A percentile compares a stretch with the other conserved stretches of the same genome.
These are phyloP conservation scores for Spergularia azorica DNA, from an alignment of 179 eudicot genomes.

Conservation along the genomic window DNA sequence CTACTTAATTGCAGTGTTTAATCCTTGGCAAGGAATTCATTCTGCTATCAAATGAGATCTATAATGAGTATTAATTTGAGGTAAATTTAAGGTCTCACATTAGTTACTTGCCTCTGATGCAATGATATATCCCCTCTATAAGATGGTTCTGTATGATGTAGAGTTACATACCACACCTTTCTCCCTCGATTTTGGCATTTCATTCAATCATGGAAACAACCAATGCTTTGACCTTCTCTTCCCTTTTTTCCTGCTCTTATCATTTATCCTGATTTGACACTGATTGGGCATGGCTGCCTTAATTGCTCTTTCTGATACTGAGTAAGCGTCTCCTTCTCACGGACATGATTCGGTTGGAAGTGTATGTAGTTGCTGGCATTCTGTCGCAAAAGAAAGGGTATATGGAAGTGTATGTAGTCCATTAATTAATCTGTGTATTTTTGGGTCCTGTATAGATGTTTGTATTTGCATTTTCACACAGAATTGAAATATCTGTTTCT, in stretches of 20 bases:
- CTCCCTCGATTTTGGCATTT: not conserved
- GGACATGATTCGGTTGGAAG: conserved; percentile 3
- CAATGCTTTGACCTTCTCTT: not conserved
- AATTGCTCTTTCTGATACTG: not conserved
- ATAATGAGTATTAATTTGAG: too few species aligned
- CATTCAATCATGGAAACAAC: not conserved
- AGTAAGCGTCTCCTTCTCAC: conserved; percentile 5
- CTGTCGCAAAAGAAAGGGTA: not conserved
- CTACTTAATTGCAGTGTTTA: too few species aligned
- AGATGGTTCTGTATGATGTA: too few species aligned
- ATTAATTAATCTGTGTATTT: too few species aligned
- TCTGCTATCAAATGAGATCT: too few species aligned
- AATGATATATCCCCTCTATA: too few species aligned
- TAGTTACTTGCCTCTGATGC: too few species aligned
- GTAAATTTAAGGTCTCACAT: too few species aligned
- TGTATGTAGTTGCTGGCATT: conserved; percentile 10
- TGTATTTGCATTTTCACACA: not conserved
- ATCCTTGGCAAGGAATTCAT: too few species aligned
- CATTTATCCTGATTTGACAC: not conserved
- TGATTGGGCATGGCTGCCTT: conserved; percentile 23
- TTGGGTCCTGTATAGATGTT: not conserved
- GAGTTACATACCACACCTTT: too few species aligned
- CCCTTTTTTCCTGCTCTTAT: not conserved
- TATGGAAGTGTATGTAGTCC: too few species aligned
- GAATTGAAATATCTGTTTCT: not conserved